phyloP scores from a whole-genome alignment of 441 rosid species.

The Jatropha multifida region DNA sequence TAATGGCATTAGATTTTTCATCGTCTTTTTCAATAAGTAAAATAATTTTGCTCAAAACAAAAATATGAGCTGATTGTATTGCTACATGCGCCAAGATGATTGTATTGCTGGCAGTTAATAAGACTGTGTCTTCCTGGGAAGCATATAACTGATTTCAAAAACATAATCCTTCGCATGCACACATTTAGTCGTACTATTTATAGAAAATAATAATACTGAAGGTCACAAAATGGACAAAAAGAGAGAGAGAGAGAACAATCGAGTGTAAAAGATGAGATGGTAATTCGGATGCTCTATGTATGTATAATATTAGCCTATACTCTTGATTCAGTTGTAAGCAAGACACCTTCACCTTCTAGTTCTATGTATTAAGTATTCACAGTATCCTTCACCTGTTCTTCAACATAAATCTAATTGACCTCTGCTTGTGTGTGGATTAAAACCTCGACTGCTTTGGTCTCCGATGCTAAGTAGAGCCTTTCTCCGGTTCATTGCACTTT shows the following conservation, averaged over 20 bases:
- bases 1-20: background rate
- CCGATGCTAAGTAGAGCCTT: conserved; percentile 45
- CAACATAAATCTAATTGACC: conserved; percentile 45
- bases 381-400: background rate
- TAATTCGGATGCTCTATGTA: background rate
- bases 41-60: background rate
- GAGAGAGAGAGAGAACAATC: no score
- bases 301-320: background rate
- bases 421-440: conserved; percentile 27
- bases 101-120: background rate
- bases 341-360: background rate
- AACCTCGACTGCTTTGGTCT: conserved; percentile 33
- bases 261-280: no score
- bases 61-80: background rate
- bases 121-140: no score
- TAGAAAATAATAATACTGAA: no score
- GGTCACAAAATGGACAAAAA: no score
- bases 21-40: background rate
- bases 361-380: background rate
- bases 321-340: background rate
- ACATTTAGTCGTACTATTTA: no score
- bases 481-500: conserved; percentile 53
- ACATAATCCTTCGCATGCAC: no score
- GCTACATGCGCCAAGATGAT: background rate
- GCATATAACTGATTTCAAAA: no score